phyloP scores from a whole-genome alignment of 2,329 filamentous ascomycete species.

The Monascus ruber region DNA sequence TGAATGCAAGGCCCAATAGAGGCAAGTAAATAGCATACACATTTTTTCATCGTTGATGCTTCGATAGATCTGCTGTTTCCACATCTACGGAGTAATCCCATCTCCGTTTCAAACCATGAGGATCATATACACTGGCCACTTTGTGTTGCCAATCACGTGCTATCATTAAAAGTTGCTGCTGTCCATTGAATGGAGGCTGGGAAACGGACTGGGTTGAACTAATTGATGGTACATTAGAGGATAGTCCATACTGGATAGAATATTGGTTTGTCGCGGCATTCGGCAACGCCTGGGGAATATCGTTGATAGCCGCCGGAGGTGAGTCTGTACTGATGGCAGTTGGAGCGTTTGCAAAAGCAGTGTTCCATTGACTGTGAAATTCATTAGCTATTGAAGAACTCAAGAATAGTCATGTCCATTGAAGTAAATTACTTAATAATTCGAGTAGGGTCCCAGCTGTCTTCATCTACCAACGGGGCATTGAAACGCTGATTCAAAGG shows the following conservation, averaged over 20 bases:
- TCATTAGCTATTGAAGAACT: slow-evolving; percentile 17
- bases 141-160: slow-evolving; percentile 38
- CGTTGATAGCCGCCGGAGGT: slow-evolving; percentile 28
- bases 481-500: slow-evolving; percentile 33
- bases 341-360: slow-evolving; percentile 70
- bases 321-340: slow-evolving; percentile 29
- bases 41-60: slow-evolving; percentile 21
- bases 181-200: slow-evolving; percentile 19
- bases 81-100: slow-evolving; percentile 31
- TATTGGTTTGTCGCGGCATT: slow-evolving; percentile 20
- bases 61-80: slow-evolving; percentile 15
- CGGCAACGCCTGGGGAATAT: slow-evolving; percentile 15
- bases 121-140: slow-evolving; percentile 37
- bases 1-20: too few species aligned
- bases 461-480: slow-evolving; percentile 52
- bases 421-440: slow-evolving; percentile 70
- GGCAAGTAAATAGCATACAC: too few species aligned
- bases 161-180: slow-evolving; percentile 28
- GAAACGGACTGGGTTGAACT: slow-evolving; percentile 20
- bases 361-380: slow-evolving; percentile 72
- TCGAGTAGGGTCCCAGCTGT: slow-evolving; percentile 72
- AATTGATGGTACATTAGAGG: slow-evolving; percentile 18
- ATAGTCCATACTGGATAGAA: slow-evolving; percentile 22
- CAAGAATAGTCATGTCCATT: neutral
- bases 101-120: slow-evolving; percentile 33